Conservation (phyloP, 495 filamentous ascomycete genomes). For the Trichodelitschia bisporula region DNA sequence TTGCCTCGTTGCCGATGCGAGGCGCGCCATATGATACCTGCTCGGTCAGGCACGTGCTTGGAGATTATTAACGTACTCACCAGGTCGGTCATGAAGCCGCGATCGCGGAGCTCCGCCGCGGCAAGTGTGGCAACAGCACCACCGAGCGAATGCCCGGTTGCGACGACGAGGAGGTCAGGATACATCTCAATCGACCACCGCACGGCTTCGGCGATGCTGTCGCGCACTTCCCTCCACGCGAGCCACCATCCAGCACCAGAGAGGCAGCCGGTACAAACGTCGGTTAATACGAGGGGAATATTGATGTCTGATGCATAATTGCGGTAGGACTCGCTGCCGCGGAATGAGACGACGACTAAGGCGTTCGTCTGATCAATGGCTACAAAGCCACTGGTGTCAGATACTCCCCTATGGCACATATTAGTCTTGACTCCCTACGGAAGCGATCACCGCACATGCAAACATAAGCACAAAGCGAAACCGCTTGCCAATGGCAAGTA, state of each 20-base stretch:
- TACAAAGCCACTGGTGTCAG: constrained; percentile 46
- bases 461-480: too few species aligned
- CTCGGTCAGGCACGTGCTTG: background rate
- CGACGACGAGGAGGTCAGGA: constrained; percentile 26
- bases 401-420: constrained; percentile 20
- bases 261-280: constrained; percentile 25
- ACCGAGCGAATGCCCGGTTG: constrained; percentile 47
- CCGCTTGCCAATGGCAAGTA: too few species aligned
- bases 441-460: too few species aligned
- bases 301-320: constrained; percentile 45
- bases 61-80: constrained; percentile 5
- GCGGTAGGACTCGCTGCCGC: constrained; percentile 32
- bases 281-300: constrained; percentile 15
- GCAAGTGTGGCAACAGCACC: constrained; percentile 38
- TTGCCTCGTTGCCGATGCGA: constrained; percentile 34
- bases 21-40: constrained; percentile 43
- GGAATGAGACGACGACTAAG: constrained; percentile 42
- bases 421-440: too few species aligned
- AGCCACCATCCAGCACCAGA: constrained; percentile 29
- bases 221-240: constrained; percentile 24
- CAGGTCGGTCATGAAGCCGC: constrained; percentile 20
- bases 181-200: constrained; percentile 14
- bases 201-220: constrained; percentile 19
- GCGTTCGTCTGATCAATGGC: constrained; percentile 34
- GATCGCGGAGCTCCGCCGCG: constrained; percentile 28